Evolutionary conservation across 306 rosid genomes (phyloP).

Genomic region (Lathyrus tuberosus): DNA sequence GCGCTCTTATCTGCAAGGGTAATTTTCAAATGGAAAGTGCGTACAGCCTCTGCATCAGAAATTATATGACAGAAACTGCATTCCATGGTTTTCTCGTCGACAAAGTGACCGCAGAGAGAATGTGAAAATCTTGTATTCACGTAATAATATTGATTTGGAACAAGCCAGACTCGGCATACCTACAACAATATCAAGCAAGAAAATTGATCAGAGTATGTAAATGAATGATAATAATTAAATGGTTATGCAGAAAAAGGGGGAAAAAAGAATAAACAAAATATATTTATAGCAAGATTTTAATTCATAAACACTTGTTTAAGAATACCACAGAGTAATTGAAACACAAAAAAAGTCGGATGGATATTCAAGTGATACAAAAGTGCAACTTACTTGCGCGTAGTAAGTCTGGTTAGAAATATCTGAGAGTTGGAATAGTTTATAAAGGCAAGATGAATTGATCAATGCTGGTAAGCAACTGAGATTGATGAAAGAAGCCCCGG

Average conservation of each 20-base stretch:
- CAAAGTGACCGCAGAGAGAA: constrained; percentile 79
- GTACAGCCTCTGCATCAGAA: constrained; percentile 56
- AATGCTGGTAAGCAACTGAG: constrained; percentile 87
- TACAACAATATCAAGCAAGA: constrained; percentile 41
- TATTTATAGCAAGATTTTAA: background rate
- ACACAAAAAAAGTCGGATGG: background rate
- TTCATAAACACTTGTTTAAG: background rate
- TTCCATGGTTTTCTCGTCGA: constrained; percentile 51
- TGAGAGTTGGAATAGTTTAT: constrained; percentile 58
- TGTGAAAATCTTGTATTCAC: constrained; percentile 76
- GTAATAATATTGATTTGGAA: constrained; percentile 58
- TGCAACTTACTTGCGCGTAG: constrained; percentile 62
- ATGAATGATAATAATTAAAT: background rate
- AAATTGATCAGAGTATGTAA: constrained; percentile 32
- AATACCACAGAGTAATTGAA: constrained; percentile 9
- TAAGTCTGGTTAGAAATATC: constrained; percentile 55
- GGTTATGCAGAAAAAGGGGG: background rate
- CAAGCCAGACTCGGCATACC: constrained; percentile 72
- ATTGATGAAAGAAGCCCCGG: constrained; percentile 76
- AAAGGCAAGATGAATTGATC: constrained; percentile 84
- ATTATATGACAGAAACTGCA: constrained; percentile 71
- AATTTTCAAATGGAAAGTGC: constrained; percentile 75
- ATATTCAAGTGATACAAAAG: constrained; percentile 32
- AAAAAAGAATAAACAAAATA: background rate
- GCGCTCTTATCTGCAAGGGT: constrained; percentile 76